These are phyloP conservation scores for Begonia peltatifolia DNA, from an alignment of 306 rosid genomes.

Conservation along the genomic window DNA sequence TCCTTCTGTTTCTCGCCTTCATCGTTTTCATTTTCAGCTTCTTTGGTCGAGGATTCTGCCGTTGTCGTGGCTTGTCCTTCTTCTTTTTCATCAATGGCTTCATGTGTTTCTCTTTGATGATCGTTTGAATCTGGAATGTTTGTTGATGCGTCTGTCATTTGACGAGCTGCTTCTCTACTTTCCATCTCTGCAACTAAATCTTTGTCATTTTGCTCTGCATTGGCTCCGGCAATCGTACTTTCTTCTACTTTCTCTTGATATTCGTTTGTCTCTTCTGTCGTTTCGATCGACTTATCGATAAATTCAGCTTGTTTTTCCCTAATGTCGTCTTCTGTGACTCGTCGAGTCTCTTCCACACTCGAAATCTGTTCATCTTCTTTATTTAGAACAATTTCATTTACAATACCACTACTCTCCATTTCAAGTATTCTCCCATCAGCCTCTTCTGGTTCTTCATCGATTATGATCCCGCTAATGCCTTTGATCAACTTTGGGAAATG, in stretches of 20 bases:
- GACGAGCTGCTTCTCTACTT: not conserved
- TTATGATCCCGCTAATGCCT: conserved; percentile 26
- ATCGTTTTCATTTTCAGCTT: conserved; percentile 4
- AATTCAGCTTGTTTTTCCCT: not conserved
- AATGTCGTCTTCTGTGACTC: not conserved
- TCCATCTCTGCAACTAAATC: not conserved
- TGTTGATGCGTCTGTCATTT: conserved; percentile 4
- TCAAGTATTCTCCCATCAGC: conserved; percentile 2
- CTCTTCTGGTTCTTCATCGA: conserved; percentile 48
- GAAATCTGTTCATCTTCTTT: not conserved
- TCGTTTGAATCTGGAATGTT: not conserved
- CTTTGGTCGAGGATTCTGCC: too few relatives aligned
- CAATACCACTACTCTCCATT: not conserved
- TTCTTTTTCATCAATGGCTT: conserved; percentile 6
- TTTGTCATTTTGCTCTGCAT: conserved; percentile 1
- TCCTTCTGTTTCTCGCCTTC: conserved; percentile 7
- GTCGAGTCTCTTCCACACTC: not conserved
- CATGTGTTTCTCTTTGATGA: not conserved
- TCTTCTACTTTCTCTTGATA: conserved; percentile 1
- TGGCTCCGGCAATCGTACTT: too few relatives aligned
- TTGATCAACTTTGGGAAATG: conserved; percentile 47
- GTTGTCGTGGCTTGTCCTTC: too few relatives aligned
- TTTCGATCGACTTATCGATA: not conserved
- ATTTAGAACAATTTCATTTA: not conserved
- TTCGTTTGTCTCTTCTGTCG: not conserved